Base-by-base conservation (phyloP, 2,329 filamentous ascomycete species). In the Teratosphaeria gauchensis region DNA sequence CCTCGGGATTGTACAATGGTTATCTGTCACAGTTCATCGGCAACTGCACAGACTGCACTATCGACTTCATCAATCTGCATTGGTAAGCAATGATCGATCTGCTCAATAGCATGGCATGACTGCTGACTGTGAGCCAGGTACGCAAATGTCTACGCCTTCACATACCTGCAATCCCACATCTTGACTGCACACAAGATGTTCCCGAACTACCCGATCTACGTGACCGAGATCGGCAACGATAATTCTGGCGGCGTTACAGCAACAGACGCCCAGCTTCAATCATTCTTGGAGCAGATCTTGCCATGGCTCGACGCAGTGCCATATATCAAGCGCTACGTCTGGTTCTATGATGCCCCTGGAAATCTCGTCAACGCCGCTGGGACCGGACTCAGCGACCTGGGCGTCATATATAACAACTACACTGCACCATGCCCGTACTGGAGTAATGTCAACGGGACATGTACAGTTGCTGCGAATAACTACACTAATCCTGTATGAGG, bases 11-110 rank as follows among this genome's bases (percentile, higher is more conserved):
- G 28, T 62, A 55, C 1, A 73, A 74, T 65, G 85, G 85, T 67
- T 88, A 82, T 80, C 77, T 87, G 57, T 70, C 73, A 59, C 58
- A 69, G 51, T 87, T 81, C 72, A 70, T 86, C 60, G 60, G 62
- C 6, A 76, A 77, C 4, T 87, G 84, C 72, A 67, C 73, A 54
- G 68, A 63, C 54, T 87, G 84, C 76, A 66, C 73, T 42, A 78
- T 80, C 60, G 82, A 86, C 72, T 85, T 84, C 71, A 80, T 84
- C 72, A 76, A 78, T 69, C 75, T 83, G 53, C 85, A 88, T 74
- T 87, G 84, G 83, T 88, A 88, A 74, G 80, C n/a, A 48, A 8
- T 8, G 42, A 48, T 48, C 42, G n/a, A 48, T 19, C 16, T 16
- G 42, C 42, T 16, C 19, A n/a, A 42, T 16, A 5, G 42, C 9